Percentiles rank a stretch among this genome's conserved stretches.
Conservation (phyloP, 257 asterid species). For the Capsicum rhomboideum region DNA sequence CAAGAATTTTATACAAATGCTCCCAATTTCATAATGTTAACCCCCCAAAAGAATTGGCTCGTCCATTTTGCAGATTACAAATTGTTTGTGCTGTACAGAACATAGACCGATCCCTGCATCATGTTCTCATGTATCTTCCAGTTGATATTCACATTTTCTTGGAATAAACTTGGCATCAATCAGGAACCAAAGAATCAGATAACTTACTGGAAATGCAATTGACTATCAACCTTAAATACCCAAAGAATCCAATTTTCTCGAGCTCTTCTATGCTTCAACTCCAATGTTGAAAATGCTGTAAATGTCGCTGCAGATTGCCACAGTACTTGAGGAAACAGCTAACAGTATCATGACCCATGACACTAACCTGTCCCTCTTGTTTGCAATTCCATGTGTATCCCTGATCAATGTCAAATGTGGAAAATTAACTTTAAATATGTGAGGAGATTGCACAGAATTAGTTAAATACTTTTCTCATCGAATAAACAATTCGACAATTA, state of each 20-base stretch:
- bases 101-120: neutral
- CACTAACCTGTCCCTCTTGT: conserved; percentile 49
- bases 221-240: neutral
- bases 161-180: neutral
- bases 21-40: neutral
- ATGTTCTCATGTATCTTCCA: neutral
- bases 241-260: neutral
- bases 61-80: neutral
- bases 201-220: neutral
- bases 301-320: conserved; percentile 83
- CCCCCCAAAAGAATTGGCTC: neutral
- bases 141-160: neutral
- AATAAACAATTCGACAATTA: neutral
- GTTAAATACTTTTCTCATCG: neutral
- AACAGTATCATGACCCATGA: conserved; percentile 71
- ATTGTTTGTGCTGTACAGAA: neutral
- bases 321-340: conserved; percentile 75
- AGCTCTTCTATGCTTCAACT: conserved; percentile 13
- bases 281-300: conserved; percentile 43
- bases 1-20: neutral
- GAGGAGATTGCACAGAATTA: neutral
- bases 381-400: conserved; percentile 64
- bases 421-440: neutral
- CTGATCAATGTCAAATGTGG: conserved; percentile 11
- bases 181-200: neutral